Evolutionary conservation across 306 rosid genomes (phyloP).

Genomic region (Sesbania bispinosa): DNA sequence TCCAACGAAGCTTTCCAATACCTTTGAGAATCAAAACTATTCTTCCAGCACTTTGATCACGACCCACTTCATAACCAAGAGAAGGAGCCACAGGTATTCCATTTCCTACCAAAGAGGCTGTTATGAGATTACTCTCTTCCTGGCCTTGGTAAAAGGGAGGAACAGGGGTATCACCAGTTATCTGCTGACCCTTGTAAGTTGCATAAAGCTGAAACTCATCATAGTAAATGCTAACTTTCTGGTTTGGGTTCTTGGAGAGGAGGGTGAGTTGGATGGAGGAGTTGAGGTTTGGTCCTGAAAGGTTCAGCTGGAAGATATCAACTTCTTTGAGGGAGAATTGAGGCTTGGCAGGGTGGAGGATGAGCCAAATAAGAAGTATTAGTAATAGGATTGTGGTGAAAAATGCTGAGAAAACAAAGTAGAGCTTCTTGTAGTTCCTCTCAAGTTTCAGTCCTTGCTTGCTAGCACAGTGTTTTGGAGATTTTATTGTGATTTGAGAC

Average conservation of each 20-base stretch:
- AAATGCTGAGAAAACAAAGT: conserved; percentile 43
- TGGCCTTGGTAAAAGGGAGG: conserved; percentile 84
- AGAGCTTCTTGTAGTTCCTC: conserved; percentile 62
- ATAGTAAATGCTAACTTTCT: conserved; percentile 75
- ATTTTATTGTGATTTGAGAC: conserved; percentile 54
- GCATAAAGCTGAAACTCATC: conserved; percentile 71
- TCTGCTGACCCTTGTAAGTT: conserved; percentile 69
- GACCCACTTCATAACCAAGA: conserved; percentile 64
- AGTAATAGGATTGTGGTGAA: conserved; percentile 50
- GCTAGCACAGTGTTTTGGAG: conserved; percentile 84
- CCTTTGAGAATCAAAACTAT: conserved; percentile 54
- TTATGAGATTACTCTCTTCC: conserved; percentile 55
- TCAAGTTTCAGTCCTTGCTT: conserved; percentile 42
- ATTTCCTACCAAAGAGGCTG: conserved; percentile 62
- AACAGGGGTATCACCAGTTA: conserved; percentile 54
- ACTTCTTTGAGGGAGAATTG: conserved; percentile 68
- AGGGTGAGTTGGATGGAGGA: conserved; percentile 83
- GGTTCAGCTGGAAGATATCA: conserved; percentile 70
- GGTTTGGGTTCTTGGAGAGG: conserved; percentile 73
- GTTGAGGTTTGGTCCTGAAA: conserved; percentile 59
- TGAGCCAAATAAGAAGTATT: conserved; percentile 55
- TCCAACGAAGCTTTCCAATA: conserved; percentile 80
- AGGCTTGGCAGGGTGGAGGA: conserved; percentile 75
- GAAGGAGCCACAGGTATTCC: conserved; percentile 72
- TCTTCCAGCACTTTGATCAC: conserved; percentile 69